Base-by-base conservation (phyloP, 352 stramenopile species). In the Phytophthora sp. region DNA sequence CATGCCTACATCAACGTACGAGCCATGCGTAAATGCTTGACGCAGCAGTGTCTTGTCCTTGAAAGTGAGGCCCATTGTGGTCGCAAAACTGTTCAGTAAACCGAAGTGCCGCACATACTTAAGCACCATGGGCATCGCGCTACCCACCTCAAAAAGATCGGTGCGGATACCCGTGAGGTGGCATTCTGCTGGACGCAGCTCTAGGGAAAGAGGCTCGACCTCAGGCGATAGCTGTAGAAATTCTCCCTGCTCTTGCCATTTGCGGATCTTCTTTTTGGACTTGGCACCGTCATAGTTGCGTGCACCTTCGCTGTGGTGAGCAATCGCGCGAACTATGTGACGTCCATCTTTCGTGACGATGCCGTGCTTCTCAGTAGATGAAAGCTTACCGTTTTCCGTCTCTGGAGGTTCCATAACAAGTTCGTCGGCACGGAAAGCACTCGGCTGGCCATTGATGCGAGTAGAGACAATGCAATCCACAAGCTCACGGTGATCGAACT, bases 21-120 rank as follows among this genome's bases (percentile, higher is more conserved):
- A 96, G 9, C 71, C 78, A 35, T 96, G 88, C 13, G 86, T 95
- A 64, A 95, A 96, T 13, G 88, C 88, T 60, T 95, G 86, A 0
- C 85, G 84, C 35, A 94, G 64, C 35, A 96, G 68, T 15, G 86
- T 74, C 66, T 90, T 93, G 67, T 95, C 84, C 7, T 76, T 75
- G 29, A 95, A 93, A 13, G 50, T 68, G 8, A 95, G 54, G 4
- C 73, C 77, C 79, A 93, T 90, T 20, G 68, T 67, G 13, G 31
- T 38, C 62, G 89, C 81, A 54, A 96, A 94, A 38, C 72, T 87
- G 18, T 74, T 69, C 3, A 95, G 65, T 20, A 92, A 49, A 21
- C 79, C 82, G 58, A 84, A 92, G 57, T 96, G 79, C 11, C 86
- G 84, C 26, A 96, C 69, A 66, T 93, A 88, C 71, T 93, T 93